Percentiles rank a stretch among this genome's conserved stretches.
Conservation (phyloP, 2,329 filamentous ascomycete genomes). For the Colletotrichum theobromicola region DNA sequence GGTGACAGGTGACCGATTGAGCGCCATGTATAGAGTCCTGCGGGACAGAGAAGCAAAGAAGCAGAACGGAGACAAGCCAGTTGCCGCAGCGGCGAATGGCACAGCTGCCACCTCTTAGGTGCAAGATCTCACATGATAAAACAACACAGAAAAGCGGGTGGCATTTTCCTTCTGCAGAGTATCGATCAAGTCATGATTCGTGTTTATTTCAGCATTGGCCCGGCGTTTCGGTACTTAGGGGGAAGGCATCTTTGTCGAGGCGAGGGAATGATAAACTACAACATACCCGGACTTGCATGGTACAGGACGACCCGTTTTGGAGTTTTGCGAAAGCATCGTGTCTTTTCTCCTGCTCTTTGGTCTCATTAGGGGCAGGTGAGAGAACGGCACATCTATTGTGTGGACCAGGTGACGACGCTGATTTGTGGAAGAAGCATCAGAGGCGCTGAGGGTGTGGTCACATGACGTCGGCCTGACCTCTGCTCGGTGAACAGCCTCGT, state of each 20-base stretch:
- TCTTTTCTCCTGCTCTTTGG: conserved; percentile 7
- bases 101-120: conserved; percentile 19
- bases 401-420: not conserved
- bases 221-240: conserved; percentile 22
- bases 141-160: not conserved
- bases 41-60: conserved; percentile 35
- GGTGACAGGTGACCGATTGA: conserved; percentile 48
- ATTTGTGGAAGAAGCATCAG: not conserved
- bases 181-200: conserved; percentile 10
- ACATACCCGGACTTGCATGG: conserved; percentile 25
- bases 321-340: conserved; percentile 22
- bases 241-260: conserved; percentile 18
- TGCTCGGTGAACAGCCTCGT: not conserved
- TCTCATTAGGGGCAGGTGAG: not conserved
- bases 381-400: not conserved
- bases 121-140: conserved; percentile 5
- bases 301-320: conserved; percentile 23
- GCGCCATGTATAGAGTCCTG: conserved; percentile 49
- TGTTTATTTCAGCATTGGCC: conserved; percentile 23
- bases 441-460: not conserved
- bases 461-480: conserved; percentile 10
- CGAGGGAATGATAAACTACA: conserved; percentile 25
- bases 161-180: conserved; percentile 3
- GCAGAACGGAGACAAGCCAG: conserved; percentile 10
- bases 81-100: conserved; percentile 18